phyloP scores from a whole-genome alignment of 768 basidiomycete genomes.

The Clitopilus passeckerianus region DNA sequence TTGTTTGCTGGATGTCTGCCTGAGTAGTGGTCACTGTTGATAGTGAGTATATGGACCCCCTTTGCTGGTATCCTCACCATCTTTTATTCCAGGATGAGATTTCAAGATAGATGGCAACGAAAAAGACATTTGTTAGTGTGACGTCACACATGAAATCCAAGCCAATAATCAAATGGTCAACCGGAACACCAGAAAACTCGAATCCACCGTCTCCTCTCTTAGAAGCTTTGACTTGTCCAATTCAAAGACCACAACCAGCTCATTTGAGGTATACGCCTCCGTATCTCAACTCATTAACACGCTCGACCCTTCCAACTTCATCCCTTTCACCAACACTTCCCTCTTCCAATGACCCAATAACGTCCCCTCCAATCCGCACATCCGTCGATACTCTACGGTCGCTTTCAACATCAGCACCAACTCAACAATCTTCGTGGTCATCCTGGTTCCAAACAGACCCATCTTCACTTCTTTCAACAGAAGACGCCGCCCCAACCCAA shows the following conservation, averaged over 20 bases:
- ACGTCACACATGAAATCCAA: conserved; percentile 1
- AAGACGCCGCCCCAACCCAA: conserved; percentile 46
- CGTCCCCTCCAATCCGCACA: conserved; percentile 6
- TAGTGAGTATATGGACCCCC: not conserved
- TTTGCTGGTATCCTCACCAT: no score
- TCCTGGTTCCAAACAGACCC: conserved; percentile 55
- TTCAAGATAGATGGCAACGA: not conserved
- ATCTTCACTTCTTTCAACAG: conserved; percentile 40
- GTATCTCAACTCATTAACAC: conserved; percentile 49
- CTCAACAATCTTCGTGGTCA: conserved; percentile 21
- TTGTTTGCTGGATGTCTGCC: conserved; percentile 44
- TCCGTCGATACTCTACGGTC: conserved; percentile 60
- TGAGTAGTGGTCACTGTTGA: conserved; percentile 48
- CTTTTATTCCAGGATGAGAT: not conserved
- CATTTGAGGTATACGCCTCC: conserved; percentile 32
- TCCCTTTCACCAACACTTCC: conserved; percentile 40
- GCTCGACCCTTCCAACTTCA: conserved; percentile 59
- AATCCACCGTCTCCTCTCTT: not conserved
- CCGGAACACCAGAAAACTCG: not conserved
- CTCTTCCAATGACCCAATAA: not conserved
- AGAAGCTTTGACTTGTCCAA: not conserved
- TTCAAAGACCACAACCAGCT: conserved; percentile 34
- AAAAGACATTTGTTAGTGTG: not conserved
- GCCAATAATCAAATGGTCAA: not conserved
- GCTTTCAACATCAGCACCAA: conserved; percentile 21